Percentiles rank a stretch among this genome's conserved stretches.
These are phyloP conservation scores for Euphorbia tirucalli DNA, from an alignment of 345 rosid species.

Conservation along the genomic window DNA sequence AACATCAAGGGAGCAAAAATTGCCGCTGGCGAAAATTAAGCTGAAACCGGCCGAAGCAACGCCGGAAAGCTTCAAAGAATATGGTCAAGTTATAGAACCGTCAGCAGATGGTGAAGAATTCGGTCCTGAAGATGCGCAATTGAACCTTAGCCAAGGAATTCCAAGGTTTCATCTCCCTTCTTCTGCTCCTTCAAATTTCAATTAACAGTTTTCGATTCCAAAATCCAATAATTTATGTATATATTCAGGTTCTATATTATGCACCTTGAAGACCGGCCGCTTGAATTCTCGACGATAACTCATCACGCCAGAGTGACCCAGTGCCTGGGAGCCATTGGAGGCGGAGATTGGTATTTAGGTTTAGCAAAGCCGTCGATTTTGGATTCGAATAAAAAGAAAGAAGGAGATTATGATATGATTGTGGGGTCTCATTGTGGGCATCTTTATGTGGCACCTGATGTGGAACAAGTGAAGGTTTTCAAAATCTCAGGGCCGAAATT, in stretches of 20 bases:
- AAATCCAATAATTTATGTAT: background rate
- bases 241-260: slow-evolving; percentile 68
- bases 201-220: background rate
- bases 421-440: slow-evolving; percentile 51
- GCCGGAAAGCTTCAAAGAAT: slow-evolving; percentile 60
- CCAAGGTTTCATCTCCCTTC: slow-evolving; percentile 46
- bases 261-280: slow-evolving; percentile 43
- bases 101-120: slow-evolving; percentile 52
- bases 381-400: slow-evolving; percentile 19
- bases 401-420: slow-evolving; percentile 3
- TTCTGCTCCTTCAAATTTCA: background rate
- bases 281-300: slow-evolving; percentile 47
- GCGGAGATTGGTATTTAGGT: slow-evolving; percentile 75
- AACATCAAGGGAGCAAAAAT: background rate
- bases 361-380: slow-evolving; percentile 66
- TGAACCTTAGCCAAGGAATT: slow-evolving; percentile 60
- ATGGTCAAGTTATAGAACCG: slow-evolving; percentile 64
- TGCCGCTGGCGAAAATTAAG: slow-evolving; percentile 18
- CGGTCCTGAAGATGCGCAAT: slow-evolving; percentile 78
- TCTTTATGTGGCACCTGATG: slow-evolving; percentile 55
- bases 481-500: slow-evolving; percentile 66
- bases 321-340: slow-evolving; percentile 82
- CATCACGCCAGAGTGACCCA: slow-evolving; percentile 90
- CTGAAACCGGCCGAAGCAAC: slow-evolving; percentile 69
- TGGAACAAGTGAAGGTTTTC: slow-evolving; percentile 58